These are phyloP conservation scores for Leccinum uliginosum DNA, from an alignment of 768 basidiomycete genomes.

Conservation along the genomic window DNA sequence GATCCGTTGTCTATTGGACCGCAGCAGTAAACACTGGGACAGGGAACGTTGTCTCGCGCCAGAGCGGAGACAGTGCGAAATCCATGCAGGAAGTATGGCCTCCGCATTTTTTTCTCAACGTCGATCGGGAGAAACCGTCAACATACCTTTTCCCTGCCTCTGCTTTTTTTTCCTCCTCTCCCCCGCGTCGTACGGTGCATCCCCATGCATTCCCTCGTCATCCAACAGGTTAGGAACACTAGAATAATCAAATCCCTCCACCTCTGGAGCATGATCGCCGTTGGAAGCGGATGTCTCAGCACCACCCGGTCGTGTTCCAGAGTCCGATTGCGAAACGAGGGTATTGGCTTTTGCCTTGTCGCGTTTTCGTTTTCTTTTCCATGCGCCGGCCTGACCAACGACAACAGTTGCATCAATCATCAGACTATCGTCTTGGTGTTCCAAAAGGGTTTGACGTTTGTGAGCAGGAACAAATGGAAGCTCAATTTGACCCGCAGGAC, in stretches of 20 bases:
- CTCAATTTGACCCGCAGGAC: constrained; percentile 52
- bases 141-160: constrained; percentile 41
- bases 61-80: constrained; percentile 3
- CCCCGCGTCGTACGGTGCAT: constrained; percentile 25
- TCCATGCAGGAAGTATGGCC: constrained; percentile 5
- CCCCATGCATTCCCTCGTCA: constrained; percentile 37
- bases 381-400: constrained; percentile 60
- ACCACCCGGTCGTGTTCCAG: background rate
- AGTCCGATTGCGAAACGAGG: background rate
- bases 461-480: constrained; percentile 74
- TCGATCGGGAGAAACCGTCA: constrained; percentile 1
- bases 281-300: constrained; percentile 3
- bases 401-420: constrained; percentile 66
- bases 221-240: constrained; percentile 71
- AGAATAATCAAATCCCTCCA: constrained; percentile 63
- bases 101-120: background rate
- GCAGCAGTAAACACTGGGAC: background rate
- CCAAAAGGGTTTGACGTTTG: constrained; percentile 38
- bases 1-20: constrained; percentile 2
- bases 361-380: constrained; percentile 57
- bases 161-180: constrained; percentile 47
- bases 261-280: constrained; percentile 20
- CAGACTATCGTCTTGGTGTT: constrained; percentile 12
- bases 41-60: background rate
- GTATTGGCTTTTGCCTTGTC: constrained; percentile 14